Conservation (phyloP, 2,329 filamentous ascomycete genomes). For the Hirsutella rhossiliensis region DNA sequence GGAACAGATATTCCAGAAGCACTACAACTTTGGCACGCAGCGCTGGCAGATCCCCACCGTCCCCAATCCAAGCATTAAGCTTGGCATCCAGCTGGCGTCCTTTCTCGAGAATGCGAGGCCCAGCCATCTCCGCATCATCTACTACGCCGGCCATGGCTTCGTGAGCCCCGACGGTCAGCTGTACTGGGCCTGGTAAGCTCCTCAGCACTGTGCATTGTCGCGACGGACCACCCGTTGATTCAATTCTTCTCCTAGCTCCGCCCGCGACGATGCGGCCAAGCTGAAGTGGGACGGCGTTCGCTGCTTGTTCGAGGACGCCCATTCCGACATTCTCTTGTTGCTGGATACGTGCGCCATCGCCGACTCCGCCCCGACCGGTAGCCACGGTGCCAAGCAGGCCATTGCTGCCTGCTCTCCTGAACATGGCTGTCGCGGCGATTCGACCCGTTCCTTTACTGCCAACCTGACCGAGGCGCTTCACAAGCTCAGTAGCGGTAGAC, state of each 20-base stretch:
- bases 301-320: conserved; percentile 49
- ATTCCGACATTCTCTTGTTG: conserved; percentile 50
- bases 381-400: conserved; percentile 47
- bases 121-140: conserved; percentile 51
- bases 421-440: conserved; percentile 28
- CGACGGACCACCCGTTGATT: neutral
- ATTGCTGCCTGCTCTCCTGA: conserved; percentile 48
- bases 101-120: conserved; percentile 46
- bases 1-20: conserved; percentile 44
- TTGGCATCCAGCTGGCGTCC: conserved; percentile 46
- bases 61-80: conserved; percentile 46
- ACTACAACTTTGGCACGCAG: conserved; percentile 49
- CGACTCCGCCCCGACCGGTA: conserved; percentile 36
- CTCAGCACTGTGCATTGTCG: neutral
- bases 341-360: conserved; percentile 49
- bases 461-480: conserved; percentile 41
- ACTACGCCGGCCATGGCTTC: conserved; percentile 51
- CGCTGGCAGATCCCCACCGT: conserved; percentile 49
- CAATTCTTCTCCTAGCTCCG: conserved; percentile 31
- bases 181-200: conserved; percentile 53
- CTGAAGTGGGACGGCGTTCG: conserved; percentile 53
- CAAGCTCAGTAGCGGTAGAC: conserved; percentile 38
- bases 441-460: conserved; percentile 46
- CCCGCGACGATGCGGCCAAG: conserved; percentile 44
- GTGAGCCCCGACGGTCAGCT: conserved; percentile 46